Evolutionary conservation across 441 rosid genomes (phyloP).

Genomic region (Gossypium lobatum): DNA sequence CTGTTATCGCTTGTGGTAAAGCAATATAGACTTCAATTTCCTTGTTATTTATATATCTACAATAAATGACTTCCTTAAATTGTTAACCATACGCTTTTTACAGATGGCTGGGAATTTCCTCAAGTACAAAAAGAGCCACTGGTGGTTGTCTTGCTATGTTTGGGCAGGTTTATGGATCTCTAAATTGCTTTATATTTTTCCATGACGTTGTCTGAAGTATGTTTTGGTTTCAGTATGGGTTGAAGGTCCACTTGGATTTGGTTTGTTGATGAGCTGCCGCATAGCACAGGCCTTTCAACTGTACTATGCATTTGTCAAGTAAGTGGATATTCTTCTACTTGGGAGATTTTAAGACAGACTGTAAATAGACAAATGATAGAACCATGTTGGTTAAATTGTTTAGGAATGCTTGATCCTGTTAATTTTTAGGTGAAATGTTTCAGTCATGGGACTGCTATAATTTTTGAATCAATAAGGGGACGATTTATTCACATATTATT

Average conservation of each 20-base stretch:
- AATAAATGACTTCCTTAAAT: neutral
- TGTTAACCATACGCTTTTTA: constrained; percentile 7
- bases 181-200: constrained; percentile 1
- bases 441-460: neutral
- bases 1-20: constrained; percentile 58
- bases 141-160: constrained; percentile 78
- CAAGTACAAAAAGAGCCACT: constrained; percentile 37
- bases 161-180: constrained; percentile 69
- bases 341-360: neutral
- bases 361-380: neutral
- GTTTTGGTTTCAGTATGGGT: constrained; percentile 60
- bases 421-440: neutral
- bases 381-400: neutral
- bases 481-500: no score
- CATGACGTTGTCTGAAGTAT: constrained; percentile 1
- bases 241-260: constrained; percentile 91
- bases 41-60: neutral
- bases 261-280: constrained; percentile 82
- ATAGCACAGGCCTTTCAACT: constrained; percentile 79
- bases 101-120: constrained; percentile 60
- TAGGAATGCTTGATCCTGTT: neutral
- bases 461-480: neutral
- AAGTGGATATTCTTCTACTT: constrained; percentile 23
- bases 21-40: neutral
- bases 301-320: constrained; percentile 80